phyloP scores from a whole-genome alignment of 2,329 filamentous ascomycete species.

The Colletotrichum sp. region DNA sequence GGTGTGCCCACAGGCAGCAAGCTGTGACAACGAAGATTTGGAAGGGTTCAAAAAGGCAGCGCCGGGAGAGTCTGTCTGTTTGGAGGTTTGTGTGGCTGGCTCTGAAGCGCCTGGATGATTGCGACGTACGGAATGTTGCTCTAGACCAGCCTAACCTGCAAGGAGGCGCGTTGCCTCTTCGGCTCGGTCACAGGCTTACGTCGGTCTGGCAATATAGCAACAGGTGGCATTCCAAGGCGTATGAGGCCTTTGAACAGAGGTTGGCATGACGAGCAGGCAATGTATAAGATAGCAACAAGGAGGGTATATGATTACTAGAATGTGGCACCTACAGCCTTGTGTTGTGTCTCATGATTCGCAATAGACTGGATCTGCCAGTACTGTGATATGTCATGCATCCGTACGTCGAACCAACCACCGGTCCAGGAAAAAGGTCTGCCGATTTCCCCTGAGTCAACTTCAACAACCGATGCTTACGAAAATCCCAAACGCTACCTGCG shows the following conservation, averaged over 20 bases:
- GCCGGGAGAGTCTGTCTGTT: rapidly evolving
- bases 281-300: neutral
- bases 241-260: rapidly evolving
- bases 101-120: neutral
- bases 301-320: neutral
- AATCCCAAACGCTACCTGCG: neutral
- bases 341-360: neutral
- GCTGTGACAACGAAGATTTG: neutral
- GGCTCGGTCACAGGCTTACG: neutral
- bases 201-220: neutral
- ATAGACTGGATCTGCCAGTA: neutral
- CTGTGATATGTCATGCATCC: neutral
- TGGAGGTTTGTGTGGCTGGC: neutral
- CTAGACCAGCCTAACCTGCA: neutral
- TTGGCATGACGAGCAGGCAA: rapidly evolving
- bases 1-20: neutral
- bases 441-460: neutral
- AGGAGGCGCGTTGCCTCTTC: neutral
- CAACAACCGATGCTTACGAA: neutral
- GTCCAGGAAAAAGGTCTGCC: neutral
- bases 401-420: neutral
- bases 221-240: neutral
- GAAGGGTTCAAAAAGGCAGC: rapidly evolving
- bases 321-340: neutral
- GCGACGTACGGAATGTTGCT: neutral